A percentile compares a stretch with the other conserved stretches of the same genome.
Conservation (phyloP, 2,329 filamentous ascomycete genomes). For the Calonectria hawksworthii region DNA sequence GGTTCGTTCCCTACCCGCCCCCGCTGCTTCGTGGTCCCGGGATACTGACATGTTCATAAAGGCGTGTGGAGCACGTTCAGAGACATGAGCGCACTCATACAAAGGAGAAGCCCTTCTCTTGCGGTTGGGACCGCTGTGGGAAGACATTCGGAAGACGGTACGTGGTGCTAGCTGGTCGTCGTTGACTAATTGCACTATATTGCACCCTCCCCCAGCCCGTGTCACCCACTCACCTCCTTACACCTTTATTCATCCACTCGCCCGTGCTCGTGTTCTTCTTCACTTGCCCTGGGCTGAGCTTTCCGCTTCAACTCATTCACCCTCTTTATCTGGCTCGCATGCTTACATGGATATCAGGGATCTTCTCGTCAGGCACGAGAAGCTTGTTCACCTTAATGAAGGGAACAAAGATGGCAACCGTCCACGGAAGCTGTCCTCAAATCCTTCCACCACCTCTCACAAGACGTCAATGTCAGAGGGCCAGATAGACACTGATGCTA, state of each 20-base stretch:
- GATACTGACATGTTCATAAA: conserved; percentile 41
- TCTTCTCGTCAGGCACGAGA: conserved; percentile 74
- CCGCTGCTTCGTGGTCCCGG: conserved; percentile 32
- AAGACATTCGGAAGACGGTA: conserved; percentile 75
- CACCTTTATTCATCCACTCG: conserved; percentile 3
- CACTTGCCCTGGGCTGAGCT: background rate
- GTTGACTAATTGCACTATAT: conserved; percentile 37
- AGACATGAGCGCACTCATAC: conserved; percentile 75
- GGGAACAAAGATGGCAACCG: conserved; percentile 67
- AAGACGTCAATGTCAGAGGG: conserved; percentile 63
- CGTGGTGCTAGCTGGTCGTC: conserved; percentile 49
- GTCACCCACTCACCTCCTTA: conserved; percentile 27
- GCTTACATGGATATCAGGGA: conserved; percentile 76
- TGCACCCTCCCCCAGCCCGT: conserved; percentile 34
- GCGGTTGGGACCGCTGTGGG: conserved; percentile 70
- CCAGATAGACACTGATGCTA: conserved; percentile 62
- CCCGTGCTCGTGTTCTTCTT: background rate
- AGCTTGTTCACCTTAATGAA: conserved; percentile 75
- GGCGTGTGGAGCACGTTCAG: conserved; percentile 75
- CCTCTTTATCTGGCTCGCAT: conserved; percentile 28
- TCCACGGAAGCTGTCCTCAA: conserved; percentile 66
- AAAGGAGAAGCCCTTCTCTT: conserved; percentile 75
- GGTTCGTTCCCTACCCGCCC: conserved; percentile 57
- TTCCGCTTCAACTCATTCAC: background rate
- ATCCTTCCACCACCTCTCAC: conserved; percentile 55